A percentile compares a stretch with the other conserved stretches of the same genome.
phyloP scores from a whole-genome alignment of 306 rosid species.

The Prunus mongolica region DNA sequence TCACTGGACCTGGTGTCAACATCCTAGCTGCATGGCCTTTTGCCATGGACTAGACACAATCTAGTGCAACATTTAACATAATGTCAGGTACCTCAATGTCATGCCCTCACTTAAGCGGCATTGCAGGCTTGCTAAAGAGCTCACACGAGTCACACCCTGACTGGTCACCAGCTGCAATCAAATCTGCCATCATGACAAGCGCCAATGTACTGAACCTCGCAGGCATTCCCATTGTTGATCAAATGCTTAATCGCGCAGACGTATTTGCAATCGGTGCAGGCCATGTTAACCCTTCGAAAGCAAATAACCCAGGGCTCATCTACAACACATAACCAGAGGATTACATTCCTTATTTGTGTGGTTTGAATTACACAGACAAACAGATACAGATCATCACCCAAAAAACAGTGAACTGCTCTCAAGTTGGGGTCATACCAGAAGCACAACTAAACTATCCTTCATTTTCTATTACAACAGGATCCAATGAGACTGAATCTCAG shows the following conservation, averaged over 20 bases:
- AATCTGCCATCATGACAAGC: too few relatives aligned
- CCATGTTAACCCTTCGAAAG: conserved; percentile 48
- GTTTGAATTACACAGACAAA: conserved; percentile 41
- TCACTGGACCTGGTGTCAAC: conserved; percentile 49
- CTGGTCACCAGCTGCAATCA: conserved; percentile 35
- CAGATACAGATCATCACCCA: conserved; percentile 28
- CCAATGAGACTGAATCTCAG: conserved; percentile 22
- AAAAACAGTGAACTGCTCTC: conserved; percentile 25
- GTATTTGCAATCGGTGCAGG: conserved; percentile 48
- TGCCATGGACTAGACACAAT: conserved; percentile 21
- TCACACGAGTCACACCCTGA: conserved; percentile 37
- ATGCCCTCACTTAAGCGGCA: conserved; percentile 54
- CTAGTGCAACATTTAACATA: conserved; percentile 5
- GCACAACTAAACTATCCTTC: conserved; percentile 53
- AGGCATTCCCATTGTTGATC: not conserved
- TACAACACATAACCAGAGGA: conserved; percentile 36
- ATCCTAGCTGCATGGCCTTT: conserved; percentile 52
- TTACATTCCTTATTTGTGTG: conserved; percentile 50
- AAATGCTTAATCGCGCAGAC: conserved; percentile 4
- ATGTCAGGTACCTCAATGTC: conserved; percentile 51
- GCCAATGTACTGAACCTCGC: too few relatives aligned
- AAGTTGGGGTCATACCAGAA: conserved; percentile 27
- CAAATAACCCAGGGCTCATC: conserved; percentile 47
- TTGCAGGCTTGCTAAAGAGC: conserved; percentile 44
- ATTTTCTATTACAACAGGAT: conserved; percentile 21